phyloP scores from a whole-genome alignment of 768 basidiomycete species.

The Steccherinum ochraceum region DNA sequence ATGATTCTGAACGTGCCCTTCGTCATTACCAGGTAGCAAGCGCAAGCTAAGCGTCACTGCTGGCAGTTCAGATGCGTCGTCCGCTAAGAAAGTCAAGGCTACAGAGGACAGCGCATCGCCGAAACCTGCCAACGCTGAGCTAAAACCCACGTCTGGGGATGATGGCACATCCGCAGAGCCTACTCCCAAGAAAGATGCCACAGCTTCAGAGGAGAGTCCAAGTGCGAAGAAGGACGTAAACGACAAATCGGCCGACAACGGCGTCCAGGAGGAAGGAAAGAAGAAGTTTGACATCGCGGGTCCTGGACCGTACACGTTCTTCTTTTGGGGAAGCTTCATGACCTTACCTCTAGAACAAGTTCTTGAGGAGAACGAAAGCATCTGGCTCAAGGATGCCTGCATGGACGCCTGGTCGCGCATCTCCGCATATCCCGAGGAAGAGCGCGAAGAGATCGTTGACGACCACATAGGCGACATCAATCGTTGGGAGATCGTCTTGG shows the following conservation, averaged over 20 bases:
- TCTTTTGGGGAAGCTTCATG: neutral
- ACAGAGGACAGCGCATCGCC: neutral
- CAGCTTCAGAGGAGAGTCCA: neutral
- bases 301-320: neutral
- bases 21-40: neutral
- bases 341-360: neutral
- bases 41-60: neutral
- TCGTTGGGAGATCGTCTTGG: neutral
- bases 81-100: too few species aligned
- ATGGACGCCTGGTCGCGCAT: neutral
- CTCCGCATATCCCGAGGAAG: neutral
- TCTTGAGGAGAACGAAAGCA: neutral
- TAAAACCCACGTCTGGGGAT: neutral
- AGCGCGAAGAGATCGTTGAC: neutral
- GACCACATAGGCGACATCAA: neutral
- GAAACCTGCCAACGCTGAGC: neutral
- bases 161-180: too few species aligned
- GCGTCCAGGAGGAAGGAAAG: neutral
- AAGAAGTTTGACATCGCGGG: neutral
- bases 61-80: neutral
- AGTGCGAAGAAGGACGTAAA: too few species aligned
- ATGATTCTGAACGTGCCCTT: too few species aligned
- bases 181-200: neutral
- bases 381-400: neutral
- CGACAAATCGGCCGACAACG: too few species aligned